A percentile compares a stretch with the other conserved stretches of the same genome.
phyloP scores from a whole-genome alignment of 2,329 filamentous ascomycete genomes.

The Alternaria arborescens region DNA sequence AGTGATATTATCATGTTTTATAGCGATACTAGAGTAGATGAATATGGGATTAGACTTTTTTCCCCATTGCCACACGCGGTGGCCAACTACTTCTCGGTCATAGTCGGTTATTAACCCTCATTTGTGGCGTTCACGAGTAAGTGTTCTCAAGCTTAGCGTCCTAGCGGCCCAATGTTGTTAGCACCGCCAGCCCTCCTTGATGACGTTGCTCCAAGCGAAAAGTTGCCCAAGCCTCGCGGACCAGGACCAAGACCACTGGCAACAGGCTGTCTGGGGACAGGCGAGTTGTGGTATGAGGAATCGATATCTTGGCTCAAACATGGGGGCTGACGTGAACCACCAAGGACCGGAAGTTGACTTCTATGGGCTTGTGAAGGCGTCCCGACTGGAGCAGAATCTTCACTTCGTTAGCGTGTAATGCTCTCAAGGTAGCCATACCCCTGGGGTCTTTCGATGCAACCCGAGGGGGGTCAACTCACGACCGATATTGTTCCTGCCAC shows the following conservation, averaged over 20 bases:
- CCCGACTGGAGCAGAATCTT: conserved; percentile 35
- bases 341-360: conserved; percentile 41
- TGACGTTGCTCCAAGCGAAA: conserved; percentile 42
- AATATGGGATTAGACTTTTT: too few relatives aligned
- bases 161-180: conserved; percentile 21
- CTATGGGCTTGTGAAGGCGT: conserved; percentile 43
- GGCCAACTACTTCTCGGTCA: neutral
- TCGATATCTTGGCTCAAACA: conserved; percentile 26
- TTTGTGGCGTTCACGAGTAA: neutral
- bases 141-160: conserved; percentile 10
- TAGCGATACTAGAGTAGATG: neutral
- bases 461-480: conserved; percentile 27
- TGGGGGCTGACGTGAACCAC: conserved; percentile 36
- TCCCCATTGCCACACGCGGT: neutral
- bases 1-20: neutral
- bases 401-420: conserved; percentile 8
- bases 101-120: neutral
- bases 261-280: conserved; percentile 46
- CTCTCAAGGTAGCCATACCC: neutral
- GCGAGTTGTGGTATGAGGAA: conserved; percentile 41
- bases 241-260: conserved; percentile 24
- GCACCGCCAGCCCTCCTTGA: conserved; percentile 34
- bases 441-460: neutral
- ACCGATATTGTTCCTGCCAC: conserved; percentile 22
- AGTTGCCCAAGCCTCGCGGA: conserved; percentile 30